These are phyloP conservation scores for Psophocarpus tetragonolobus DNA, from an alignment of 306 rosid genomes.

Conservation along the genomic window DNA sequence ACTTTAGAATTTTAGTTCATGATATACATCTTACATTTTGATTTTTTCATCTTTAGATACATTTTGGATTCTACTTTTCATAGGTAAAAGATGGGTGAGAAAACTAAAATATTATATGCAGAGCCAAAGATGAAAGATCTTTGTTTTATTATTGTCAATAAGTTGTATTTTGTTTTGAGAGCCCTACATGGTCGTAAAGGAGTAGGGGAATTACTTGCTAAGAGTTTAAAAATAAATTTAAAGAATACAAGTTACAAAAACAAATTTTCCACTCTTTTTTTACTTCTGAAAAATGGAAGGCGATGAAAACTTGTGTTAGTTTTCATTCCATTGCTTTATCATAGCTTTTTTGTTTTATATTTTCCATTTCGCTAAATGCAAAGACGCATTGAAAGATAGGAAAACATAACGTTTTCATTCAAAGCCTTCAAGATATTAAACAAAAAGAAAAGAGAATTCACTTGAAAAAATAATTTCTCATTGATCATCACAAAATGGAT, in stretches of 20 bases:
- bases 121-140: too few relatives aligned
- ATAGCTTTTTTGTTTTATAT: background rate
- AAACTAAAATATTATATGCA: too few relatives aligned
- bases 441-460: background rate
- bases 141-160: too few relatives aligned
- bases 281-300: background rate
- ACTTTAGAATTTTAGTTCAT: too few relatives aligned
- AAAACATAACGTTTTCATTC: background rate
- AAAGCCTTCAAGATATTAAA: too few relatives aligned
- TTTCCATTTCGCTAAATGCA: background rate
- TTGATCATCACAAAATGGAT: background rate
- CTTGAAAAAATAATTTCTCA: background rate
- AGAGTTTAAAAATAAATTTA: background rate
- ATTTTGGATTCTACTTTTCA: too few relatives aligned
- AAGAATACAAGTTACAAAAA: background rate
- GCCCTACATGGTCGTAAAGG: too few relatives aligned
- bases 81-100: too few relatives aligned
- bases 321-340: background rate
- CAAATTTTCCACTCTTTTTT: background rate
- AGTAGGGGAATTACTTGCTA: background rate
- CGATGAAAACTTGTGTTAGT: background rate
- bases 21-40: too few relatives aligned
- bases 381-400: background rate
- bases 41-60: too few relatives aligned
- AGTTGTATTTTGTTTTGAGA: too few relatives aligned